phyloP scores from a whole-genome alignment of 2,329 filamentous ascomycete genomes.

The Epichloe scottii region DNA sequence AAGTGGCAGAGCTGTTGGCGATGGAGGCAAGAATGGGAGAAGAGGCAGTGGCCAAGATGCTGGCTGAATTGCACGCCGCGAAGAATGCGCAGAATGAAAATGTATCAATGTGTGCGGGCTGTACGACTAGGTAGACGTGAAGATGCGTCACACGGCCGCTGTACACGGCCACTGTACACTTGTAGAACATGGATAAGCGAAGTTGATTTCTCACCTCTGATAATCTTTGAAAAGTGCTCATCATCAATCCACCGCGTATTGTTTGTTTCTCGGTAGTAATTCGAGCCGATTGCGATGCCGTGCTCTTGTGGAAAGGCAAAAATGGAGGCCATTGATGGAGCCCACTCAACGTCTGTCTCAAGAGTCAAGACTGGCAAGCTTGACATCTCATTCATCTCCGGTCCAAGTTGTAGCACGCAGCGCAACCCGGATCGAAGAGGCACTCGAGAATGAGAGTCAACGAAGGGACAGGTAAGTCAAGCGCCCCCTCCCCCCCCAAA shows the following conservation, averaged over 20 bases:
- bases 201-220: too few species aligned
- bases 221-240: too few species aligned
- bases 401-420: too few species aligned
- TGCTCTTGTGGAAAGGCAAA: neutral
- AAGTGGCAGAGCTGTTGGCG: slow-evolving; percentile 15
- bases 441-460: slow-evolving; percentile 30
- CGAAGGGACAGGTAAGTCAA: slow-evolving; percentile 27
- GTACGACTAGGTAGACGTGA: neutral
- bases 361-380: too few species aligned
- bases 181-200: too few species aligned
- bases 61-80: slow-evolving; percentile 10
- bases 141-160: neutral
- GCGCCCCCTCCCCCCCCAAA: too few species aligned
- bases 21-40: slow-evolving; percentile 18
- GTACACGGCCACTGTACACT: neutral
- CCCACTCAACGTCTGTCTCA: neutral
- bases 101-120: neutral
- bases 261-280: too few species aligned
- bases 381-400: neutral
- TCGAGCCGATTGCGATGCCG: too few species aligned
- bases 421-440: neutral
- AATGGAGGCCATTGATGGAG: neutral
- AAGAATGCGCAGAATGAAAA: neutral
- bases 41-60: slow-evolving; percentile 10
- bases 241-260: too few species aligned